These are phyloP conservation scores for Debaryomycetaceae sp. DNA, from an alignment of 1,139 yeast species.

Conservation along the genomic window DNA sequence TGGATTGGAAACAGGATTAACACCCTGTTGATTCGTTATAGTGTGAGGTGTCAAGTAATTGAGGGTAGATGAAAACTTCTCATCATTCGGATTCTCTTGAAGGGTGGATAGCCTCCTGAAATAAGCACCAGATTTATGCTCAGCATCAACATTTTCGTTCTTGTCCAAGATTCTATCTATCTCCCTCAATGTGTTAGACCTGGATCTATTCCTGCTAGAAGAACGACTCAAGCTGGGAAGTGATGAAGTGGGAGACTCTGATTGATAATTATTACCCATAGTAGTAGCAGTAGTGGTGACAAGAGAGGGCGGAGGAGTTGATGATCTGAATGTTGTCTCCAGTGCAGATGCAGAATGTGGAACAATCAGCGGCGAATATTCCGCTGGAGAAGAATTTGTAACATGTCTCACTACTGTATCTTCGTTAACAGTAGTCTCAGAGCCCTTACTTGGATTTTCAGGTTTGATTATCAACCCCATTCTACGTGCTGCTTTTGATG, in stretches of 20 bases:
- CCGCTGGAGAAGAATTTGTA: neutral
- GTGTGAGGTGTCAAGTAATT: constrained; percentile 2
- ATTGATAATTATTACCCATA: constrained; percentile 8
- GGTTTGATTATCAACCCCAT: constrained; percentile 64
- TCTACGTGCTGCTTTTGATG: constrained; percentile 56
- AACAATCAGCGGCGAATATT: constrained; percentile 1
- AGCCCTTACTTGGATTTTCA: constrained; percentile 14
- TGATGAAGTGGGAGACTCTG: constrained; percentile 4
- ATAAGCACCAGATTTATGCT: constrained; percentile 60
- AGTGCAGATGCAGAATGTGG: constrained; percentile 24
- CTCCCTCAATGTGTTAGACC: constrained; percentile 41
- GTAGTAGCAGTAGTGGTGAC: constrained; percentile 13
- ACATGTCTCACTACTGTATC: constrained; percentile 4
- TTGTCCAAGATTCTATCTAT: constrained; percentile 39
- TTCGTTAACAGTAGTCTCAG: constrained; percentile 6
- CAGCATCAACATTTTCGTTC: constrained; percentile 39
- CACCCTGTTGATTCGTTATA: neutral
- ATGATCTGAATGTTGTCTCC: constrained; percentile 22
- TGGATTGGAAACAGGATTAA: neutral
- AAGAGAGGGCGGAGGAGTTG: constrained; percentile 14
- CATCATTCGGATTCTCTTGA: constrained; percentile 53
- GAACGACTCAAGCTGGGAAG: constrained; percentile 13
- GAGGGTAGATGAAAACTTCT: constrained; percentile 8
- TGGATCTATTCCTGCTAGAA: constrained; percentile 20
- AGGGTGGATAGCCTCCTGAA: constrained; percentile 68